Percentiles rank a stretch among this genome's conserved stretches.
Conservation (phyloP, 768 basidiomycete genomes). For the Rhodocollybia butyracea region DNA sequence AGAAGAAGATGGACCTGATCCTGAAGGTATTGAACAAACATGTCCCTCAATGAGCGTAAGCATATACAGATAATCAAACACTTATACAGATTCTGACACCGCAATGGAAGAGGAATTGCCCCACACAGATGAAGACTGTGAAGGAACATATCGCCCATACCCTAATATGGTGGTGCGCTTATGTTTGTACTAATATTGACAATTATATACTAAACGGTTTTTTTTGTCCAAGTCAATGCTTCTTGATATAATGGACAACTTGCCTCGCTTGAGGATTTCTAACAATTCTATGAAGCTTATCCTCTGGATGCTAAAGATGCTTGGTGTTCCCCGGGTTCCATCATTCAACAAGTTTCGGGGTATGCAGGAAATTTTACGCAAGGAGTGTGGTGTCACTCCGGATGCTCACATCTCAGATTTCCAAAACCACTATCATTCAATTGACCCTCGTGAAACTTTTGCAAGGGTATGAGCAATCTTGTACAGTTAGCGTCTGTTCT, state of each 20-base stretch:
- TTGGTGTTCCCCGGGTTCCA: constrained; percentile 6
- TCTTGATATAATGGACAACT: constrained; percentile 12
- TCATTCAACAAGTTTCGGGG: constrained; percentile 11
- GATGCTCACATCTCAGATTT: neutral
- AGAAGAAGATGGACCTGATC: too few species aligned
- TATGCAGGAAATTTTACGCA: neutral
- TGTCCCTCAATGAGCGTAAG: too few species aligned
- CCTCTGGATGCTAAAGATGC: constrained; percentile 9
- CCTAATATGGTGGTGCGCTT: neutral
- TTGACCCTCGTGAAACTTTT: neutral
- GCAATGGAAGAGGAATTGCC: neutral
- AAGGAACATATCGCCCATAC: neutral
- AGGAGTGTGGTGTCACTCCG: neutral
- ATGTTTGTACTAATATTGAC: neutral
- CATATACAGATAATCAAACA: neutral
- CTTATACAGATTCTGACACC: neutral
- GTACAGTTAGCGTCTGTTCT: too few species aligned
- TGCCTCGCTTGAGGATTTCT: constrained; percentile 13
- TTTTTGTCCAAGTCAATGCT: neutral
- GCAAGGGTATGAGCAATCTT: neutral
- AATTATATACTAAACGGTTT: neutral
- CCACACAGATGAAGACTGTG: neutral
- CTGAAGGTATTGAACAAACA: too few species aligned
- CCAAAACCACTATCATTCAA: constrained; percentile 1
- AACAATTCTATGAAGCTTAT: constrained; percentile 7